Base-by-base conservation (phyloP, 768 basidiomycete genomes). In the Suillus bovinus region DNA sequence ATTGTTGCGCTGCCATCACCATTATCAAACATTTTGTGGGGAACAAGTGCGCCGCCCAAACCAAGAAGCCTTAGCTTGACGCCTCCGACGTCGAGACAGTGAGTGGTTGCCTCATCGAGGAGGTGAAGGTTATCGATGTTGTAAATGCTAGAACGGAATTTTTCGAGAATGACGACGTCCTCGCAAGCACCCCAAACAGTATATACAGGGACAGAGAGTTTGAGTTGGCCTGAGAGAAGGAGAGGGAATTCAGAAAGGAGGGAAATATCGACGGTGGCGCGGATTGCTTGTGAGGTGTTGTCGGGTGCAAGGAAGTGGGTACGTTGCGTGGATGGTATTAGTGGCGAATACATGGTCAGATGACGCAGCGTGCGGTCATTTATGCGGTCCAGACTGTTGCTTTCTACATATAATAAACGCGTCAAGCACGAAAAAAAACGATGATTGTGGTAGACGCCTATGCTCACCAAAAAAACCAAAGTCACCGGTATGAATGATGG, bases 181-280 rank as follows among this genome's bases (percentile, higher is more conserved):
- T 99, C 97, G 71, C 96, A 97, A 27, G 96, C 93, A 31, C 97
- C 97, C 87, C 93, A 96, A 41, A 98, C 93, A 59, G 96, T 94
- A 78, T 90, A 99, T 14, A 99, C 94, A 49, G 97, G 97, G 10
- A 98, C 85, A 59, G 89, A 84, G 60, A 99, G 87, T 72, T 91
- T 93, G 79, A 99, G 85, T 66, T 94, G 90, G 52, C 94, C 94
- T 4, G 90, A 86, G 61, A 96, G 86, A 4, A 99, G 86, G 29
- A 92, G 84, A 5, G 96, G 95, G 72, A 99, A 98, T 74, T 99
- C 96, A 54, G 94, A 95, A 58, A 99, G 86, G 67, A 90, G 86
- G 72, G 84, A 86, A 54, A 91, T 87, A 74, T 84, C 86, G 72
- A 89, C 84, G 36, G 86, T 89, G 52, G 84, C 82, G 54, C 94